Evolutionary conservation across 1,139 yeast genomes (phyloP).

Genomic region (Blastobotrys arbuscula): DNA sequence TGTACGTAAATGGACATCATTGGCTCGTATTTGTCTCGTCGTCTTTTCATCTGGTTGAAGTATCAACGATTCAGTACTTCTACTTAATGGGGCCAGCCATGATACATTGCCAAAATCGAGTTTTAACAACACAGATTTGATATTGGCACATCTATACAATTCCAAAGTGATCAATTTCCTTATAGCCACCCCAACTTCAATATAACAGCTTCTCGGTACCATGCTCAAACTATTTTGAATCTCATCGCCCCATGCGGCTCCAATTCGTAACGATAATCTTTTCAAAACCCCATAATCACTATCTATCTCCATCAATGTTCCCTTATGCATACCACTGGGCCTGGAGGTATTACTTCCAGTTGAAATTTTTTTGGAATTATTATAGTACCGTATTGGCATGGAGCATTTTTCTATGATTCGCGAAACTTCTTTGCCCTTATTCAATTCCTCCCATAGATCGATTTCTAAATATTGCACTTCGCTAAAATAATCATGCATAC

Average conservation of each 20-base stretch:
- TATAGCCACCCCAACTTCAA: constrained; percentile 6
- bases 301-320: background rate
- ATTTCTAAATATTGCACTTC: constrained; percentile 1
- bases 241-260: constrained; percentile 13
- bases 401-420: background rate
- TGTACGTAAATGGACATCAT: constrained; percentile 4
- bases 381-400: background rate
- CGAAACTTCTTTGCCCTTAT: background rate
- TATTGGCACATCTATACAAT: constrained; percentile 2
- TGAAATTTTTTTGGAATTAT: background rate
- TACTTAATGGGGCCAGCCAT: constrained; percentile 9
- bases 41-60: constrained; percentile 1
- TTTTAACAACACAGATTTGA: background rate
- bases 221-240: constrained; percentile 1
- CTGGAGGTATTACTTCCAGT: background rate
- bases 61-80: background rate
- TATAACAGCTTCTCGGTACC: constrained; percentile 1
- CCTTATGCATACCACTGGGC: background rate
- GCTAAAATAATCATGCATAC: constrained; percentile 4
- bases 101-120: constrained; percentile 10
- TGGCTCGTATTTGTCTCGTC: constrained; percentile 2
- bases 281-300: background rate
- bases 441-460: constrained; percentile 9
- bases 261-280: constrained; percentile 2
- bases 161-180: constrained; percentile 4